phyloP scores from a whole-genome alignment of 768 basidiomycete genomes.

The Mycena amicta region DNA sequence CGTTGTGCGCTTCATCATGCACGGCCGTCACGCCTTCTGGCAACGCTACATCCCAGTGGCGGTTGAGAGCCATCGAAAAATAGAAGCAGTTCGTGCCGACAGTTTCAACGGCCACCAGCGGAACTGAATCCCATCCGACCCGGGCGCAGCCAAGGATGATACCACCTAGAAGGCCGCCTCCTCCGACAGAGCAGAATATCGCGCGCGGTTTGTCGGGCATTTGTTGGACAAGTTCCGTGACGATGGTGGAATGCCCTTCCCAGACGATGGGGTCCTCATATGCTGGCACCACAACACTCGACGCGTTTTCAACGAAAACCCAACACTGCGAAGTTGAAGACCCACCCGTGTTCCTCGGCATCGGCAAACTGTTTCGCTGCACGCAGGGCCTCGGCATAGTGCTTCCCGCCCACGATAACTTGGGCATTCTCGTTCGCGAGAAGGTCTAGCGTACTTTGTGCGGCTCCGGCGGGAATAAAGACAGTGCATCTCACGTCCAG shows the following conservation, averaged over 20 bases:
- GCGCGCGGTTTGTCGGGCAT: constrained; percentile 61
- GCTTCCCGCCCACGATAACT: constrained; percentile 57
- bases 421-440: constrained; percentile 57
- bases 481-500: constrained; percentile 66
- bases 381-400: constrained; percentile 59
- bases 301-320: neutral
- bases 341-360: constrained; percentile 56
- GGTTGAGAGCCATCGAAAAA: constrained; percentile 65
- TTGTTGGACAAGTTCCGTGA: constrained; percentile 62
- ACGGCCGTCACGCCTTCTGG: constrained; percentile 46
- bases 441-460: constrained; percentile 49
- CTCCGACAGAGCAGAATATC: constrained; percentile 79
- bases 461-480: constrained; percentile 60
- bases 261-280: constrained; percentile 72
- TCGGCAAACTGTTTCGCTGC: constrained; percentile 51
- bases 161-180: constrained; percentile 72
- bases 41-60: constrained; percentile 32
- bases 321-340: constrained; percentile 6
- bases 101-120: constrained; percentile 69
- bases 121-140: constrained; percentile 73
- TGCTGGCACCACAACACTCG: constrained; percentile 68
- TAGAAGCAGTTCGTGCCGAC: constrained; percentile 76
- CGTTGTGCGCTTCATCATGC: constrained; percentile 42
- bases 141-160: constrained; percentile 65
- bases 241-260: constrained; percentile 79